Evolutionary conservation across 352 stramenopile genomes (phyloP), one percentile per base, ranked within the genome.

Genomic region (Thraustochytrium striatum): DNA sequence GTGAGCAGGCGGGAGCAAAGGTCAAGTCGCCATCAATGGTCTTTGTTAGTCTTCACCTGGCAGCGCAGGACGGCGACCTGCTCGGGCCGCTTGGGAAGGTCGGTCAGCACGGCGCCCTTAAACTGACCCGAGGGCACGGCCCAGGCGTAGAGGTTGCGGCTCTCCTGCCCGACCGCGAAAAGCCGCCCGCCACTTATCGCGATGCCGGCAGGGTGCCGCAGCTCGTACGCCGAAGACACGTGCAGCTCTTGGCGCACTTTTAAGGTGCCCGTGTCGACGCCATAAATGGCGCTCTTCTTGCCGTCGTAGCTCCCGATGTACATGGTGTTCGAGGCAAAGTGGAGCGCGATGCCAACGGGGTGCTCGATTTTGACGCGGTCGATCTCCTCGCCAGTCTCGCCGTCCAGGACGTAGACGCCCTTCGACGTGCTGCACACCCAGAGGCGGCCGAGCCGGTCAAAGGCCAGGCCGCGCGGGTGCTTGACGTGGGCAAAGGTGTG

Each of bases 341-440:
- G 65, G 44, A 75, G 21, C 7, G 65, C 65, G 8, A 75, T 41
- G 25, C 65, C 65, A 2, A 75, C 65, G 30, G 65, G 30, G 28
- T 75, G 65, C 0, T 8, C n/a, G 39, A 75, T 30, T 9, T 75
- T 2, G 38, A 75, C 19, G 3, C 44, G 32, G 39, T 36, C 30
- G 39, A 75, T 41, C 25, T 39, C 33, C 30, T 36, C 52, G 30
- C 33, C 0, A 7, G n/a, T 41, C 7, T 47, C 5, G 8, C 7
- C n/a, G 65, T 75, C 65, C 41, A 75, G 25, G 11, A 75, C 50
- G 33, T 33, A 65, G 41, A 75, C 43, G 33, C 65, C 65, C 52
- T 75, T 72, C 33, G 65, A 65, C 3, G 65, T 75, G 50, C 65
- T 75, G 11, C 39, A 36, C 50, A 70, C 65, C 65, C 65, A 75